Conservation (phyloP, 2,329 filamentous ascomycete species). For the Ophiostoma ulmi region DNA sequence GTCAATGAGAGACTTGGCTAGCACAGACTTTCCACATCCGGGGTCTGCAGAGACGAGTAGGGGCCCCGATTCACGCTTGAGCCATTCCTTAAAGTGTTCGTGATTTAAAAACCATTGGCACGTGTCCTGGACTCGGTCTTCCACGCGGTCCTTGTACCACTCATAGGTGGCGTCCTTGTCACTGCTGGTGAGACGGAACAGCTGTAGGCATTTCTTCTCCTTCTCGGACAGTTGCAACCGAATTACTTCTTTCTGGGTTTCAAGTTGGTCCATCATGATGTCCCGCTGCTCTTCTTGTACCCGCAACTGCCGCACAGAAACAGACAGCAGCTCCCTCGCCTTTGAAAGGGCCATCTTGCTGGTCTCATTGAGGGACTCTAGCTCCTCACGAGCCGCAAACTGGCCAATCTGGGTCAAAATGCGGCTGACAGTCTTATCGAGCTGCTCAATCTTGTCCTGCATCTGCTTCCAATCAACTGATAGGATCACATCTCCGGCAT, state of each 20-base stretch:
- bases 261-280: not conserved
- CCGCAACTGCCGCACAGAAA: not conserved
- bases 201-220: not conserved
- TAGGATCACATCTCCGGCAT: not conserved
- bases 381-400: not conserved
- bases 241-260: not conserved
- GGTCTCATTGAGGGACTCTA: not conserved
- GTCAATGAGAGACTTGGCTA: not conserved
- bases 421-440: not conserved
- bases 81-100: not conserved
- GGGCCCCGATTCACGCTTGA: not conserved
- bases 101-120: not conserved
- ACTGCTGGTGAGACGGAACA: not conserved
- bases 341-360: not conserved
- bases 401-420: not conserved
- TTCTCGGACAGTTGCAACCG: not conserved
- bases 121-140: not conserved
- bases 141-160: constrained; percentile 3
- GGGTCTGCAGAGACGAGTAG: not conserved
- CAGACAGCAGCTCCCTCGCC: not conserved
- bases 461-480: not conserved
- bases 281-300: not conserved
- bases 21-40: not conserved
- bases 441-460: not conserved
- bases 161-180: not conserved